A percentile compares a stretch with the other conserved stretches of the same genome.
phyloP scores from a whole-genome alignment of 805 yeast species.

The Candida schatavii region DNA sequence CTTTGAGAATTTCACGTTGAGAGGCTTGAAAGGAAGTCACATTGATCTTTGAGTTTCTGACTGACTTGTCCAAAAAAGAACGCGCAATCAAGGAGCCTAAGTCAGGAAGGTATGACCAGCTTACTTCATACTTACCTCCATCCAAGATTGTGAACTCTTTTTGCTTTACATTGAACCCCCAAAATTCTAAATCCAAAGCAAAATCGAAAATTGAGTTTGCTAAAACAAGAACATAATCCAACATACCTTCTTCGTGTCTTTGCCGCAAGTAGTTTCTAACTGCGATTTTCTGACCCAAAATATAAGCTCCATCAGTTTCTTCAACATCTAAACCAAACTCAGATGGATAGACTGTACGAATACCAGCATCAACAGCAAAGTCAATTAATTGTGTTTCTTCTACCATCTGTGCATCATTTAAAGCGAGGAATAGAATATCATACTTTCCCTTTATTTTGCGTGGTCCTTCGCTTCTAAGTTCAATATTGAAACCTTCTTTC shows the following conservation, averaged over 20 bases:
- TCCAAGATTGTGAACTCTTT: neutral
- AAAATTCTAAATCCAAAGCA: neutral
- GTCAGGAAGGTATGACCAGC: neutral
- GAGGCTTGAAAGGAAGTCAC: neutral
- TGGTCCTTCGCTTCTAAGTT: neutral
- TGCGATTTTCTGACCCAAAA: neutral
- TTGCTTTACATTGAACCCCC: neutral
- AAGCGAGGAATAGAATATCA: neutral
- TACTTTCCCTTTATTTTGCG: neutral
- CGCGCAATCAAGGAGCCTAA: neutral
- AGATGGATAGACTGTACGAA: constrained; percentile 1
- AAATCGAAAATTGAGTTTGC: neutral
- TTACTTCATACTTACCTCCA: neutral
- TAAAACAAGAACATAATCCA: constrained; percentile 1
- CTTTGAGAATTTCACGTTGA: neutral
- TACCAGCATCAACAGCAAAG: constrained; percentile 1
- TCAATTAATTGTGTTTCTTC: neutral
- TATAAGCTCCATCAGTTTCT: neutral
- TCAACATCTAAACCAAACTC: constrained; percentile 1
- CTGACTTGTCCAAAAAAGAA: neutral
- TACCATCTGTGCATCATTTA: neutral
- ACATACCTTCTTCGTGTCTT: neutral
- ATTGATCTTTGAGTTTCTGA: neutral
- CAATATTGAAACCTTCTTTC: constrained; percentile 1
- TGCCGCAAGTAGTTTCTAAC: neutral